These are phyloP conservation scores for Raphidocelis subcapitata DNA, from an alignment of 139 green algal species.

Conservation along the genomic window DNA sequence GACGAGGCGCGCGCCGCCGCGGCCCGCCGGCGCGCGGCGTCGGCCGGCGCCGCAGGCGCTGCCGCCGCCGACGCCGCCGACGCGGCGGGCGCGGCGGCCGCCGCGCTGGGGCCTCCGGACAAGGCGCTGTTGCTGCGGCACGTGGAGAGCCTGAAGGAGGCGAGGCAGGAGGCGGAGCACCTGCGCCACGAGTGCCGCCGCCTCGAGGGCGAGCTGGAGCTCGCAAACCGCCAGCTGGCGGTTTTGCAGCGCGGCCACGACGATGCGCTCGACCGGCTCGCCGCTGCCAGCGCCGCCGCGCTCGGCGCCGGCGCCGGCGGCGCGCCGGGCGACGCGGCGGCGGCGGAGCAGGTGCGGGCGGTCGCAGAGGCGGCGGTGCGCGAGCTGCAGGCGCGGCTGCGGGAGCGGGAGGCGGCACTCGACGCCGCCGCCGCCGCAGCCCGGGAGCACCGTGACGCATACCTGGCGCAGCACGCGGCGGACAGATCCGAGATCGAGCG, in stretches of 20 bases:
- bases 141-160: conserved; percentile 59
- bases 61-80: not conserved
- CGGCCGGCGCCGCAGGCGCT: not conserved
- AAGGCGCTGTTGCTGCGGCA: conserved; percentile 47
- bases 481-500: conserved; percentile 55
- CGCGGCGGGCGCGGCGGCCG: not conserved
- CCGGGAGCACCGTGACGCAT: conserved; percentile 39
- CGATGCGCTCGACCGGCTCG: conserved; percentile 51
- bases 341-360: conserved; percentile 39
- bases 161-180: conserved; percentile 41
- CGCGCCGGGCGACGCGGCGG: too few species aligned
- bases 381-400: conserved; percentile 52
- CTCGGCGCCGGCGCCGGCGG: too few species aligned
- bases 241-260: conserved; percentile 32
- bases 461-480: conserved; percentile 41
- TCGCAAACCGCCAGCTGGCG: conserved; percentile 28
- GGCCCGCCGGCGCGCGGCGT: not conserved
- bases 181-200: conserved; percentile 33
- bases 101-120: conserved; percentile 13
- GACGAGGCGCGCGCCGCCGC: conserved; percentile 12
- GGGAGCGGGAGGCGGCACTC: conserved; percentile 44
- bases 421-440: conserved; percentile 28
- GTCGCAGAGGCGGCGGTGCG: conserved; percentile 63
- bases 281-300: too few species aligned
- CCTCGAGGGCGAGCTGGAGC: conserved; percentile 23